Base-by-base conservation (phyloP, 2,329 filamentous ascomycete species). In the Pseudodiploospora longispora region DNA sequence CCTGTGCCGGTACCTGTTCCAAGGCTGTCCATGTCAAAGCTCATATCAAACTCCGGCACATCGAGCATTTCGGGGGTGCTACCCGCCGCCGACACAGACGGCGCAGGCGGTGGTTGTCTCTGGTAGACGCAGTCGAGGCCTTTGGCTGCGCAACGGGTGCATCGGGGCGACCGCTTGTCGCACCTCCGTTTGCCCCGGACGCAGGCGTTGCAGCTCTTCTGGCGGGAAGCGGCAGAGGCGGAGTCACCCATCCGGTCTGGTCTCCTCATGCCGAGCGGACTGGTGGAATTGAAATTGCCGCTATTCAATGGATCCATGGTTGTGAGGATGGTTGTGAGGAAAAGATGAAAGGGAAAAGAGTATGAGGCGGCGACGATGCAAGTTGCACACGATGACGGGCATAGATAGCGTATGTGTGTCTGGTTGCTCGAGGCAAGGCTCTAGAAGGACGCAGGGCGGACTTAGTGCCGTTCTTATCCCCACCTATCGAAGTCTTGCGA, bases 161-260 rank as follows among this genome's bases (percentile, higher is more conserved):
- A 72, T 38, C 58, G 56, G 10, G 70, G 69, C 6, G 57, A 59
- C 38, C 55, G 60, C 60, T 72, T 71, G 54, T 73, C 69, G 55
- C 70, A 73, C 47, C 68, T 64, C 40, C 69, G 62, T 55, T 73
- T 73, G 55, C 67, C 65, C 42, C 62, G 62, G 40, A 72, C 69
- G 51, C 70, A 73, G 42, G 68, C 63, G 50, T 72, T 69, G 61
- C 69, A 72, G 59, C 67, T 72, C 63, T 70, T 72, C 52, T 72
- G 70, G 47, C 68, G 60, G 74, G 65, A 79, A 36, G 65, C 62
- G 33, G 64, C 59, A 32, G 52, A 35, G 19, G 36, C 36, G 9
- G 38, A 35, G 5, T 43, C 40, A 5, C 30, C 30, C 27, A 19
- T 10, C 40, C 29, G 30, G 31, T 38, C 46, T 33, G 6, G 41